Evolutionary conservation across 768 basidiomycete species (phyloP), one percentile per base, ranked within the genome.

Genomic region (Leccinum longicurvipes): DNA sequence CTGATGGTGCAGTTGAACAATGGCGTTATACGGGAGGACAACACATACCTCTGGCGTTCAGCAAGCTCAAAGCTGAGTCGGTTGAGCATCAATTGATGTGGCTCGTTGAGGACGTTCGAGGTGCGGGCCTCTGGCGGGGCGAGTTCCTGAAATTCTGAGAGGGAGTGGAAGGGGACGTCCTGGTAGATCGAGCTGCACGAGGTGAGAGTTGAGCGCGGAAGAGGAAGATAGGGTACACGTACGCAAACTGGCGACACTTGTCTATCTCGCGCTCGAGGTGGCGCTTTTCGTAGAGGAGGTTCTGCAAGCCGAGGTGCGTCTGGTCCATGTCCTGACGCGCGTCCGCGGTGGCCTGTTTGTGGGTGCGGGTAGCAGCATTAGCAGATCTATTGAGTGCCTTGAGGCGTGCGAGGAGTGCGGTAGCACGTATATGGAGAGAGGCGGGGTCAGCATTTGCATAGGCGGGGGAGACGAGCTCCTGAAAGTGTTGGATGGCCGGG

Each of bases 171-270:
- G 3, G 89, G 84, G 9, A 95, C 79, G 59, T 93, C 91, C 73
- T 94, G 93, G 70, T 93, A 93, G 54, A 92, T 86, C 27, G 91
- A 93, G 21, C 93, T 94, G 59, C 10, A 36, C 25, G 29, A 31
- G 24, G 42, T 57, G 39, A 50, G 8, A 54, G 53, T 19, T 27
- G 50, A 58, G 45, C 44, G 50, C 15, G 45, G 15, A 0, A 17
- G 23, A 53, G 25, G 25, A 25, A 41, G 28, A 39, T 31, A 7
- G 21, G 10, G 7, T 2, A 8, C 45, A 79, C 89, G 64, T 68
- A 93, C 91, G 89, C 90, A 67, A 93, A 95, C 67, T 94, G 91
- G 47, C 90, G 82, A 72, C 93, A 95, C 68, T 93, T 93, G 63
- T 91, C 89, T 32, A 95, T 95, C 74, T 95, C 93, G 54, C 90